Evolutionary conservation across 2,329 filamentous ascomycete genomes (phyloP).

Genomic region (Alternaria burnsii): DNA sequence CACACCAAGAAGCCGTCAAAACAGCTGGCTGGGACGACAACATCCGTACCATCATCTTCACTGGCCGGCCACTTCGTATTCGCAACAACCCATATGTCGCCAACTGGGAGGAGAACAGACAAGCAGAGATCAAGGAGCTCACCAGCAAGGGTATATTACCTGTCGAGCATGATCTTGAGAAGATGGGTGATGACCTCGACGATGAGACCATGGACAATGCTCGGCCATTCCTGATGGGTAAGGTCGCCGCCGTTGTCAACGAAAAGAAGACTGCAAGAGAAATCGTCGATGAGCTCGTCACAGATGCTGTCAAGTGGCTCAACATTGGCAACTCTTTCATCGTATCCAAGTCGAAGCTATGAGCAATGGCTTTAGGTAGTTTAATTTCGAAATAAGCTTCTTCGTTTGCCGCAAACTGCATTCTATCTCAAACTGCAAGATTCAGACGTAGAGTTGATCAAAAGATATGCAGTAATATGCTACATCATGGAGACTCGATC

Average conservation of each 20-base stretch:
- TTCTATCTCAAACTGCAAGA: background rate
- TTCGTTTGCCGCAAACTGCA: background rate
- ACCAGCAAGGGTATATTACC: slow-evolving; percentile 89
- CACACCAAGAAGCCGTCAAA: slow-evolving; percentile 93
- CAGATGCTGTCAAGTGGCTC: slow-evolving; percentile 77
- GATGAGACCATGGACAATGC: slow-evolving; percentile 93
- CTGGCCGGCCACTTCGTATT: slow-evolving; percentile 91
- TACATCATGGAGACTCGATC: background rate
- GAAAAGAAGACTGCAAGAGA: slow-evolving; percentile 90
- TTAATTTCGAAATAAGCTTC: background rate
- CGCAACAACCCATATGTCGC: slow-evolving; percentile 92
- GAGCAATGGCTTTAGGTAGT: slow-evolving; percentile 3
- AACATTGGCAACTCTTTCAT: slow-evolving; percentile 72
- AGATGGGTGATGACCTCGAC: slow-evolving; percentile 69
- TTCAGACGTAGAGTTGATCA: background rate
- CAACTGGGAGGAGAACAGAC: slow-evolving; percentile 95
- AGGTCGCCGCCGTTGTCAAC: slow-evolving; percentile 91
- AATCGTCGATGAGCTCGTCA: slow-evolving; percentile 93
- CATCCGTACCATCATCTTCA: slow-evolving; percentile 97
- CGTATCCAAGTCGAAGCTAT: slow-evolving; percentile 51
- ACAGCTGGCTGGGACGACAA: slow-evolving; percentile 96
- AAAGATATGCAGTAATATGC: background rate
- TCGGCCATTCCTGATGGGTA: slow-evolving; percentile 93
- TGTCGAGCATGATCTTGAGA: slow-evolving; percentile 93
- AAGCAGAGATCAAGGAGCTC: slow-evolving; percentile 89